Evolutionary conservation across 2,329 filamentous ascomycete genomes (phyloP).

Genomic region (Achaetomium macrosporum): DNA sequence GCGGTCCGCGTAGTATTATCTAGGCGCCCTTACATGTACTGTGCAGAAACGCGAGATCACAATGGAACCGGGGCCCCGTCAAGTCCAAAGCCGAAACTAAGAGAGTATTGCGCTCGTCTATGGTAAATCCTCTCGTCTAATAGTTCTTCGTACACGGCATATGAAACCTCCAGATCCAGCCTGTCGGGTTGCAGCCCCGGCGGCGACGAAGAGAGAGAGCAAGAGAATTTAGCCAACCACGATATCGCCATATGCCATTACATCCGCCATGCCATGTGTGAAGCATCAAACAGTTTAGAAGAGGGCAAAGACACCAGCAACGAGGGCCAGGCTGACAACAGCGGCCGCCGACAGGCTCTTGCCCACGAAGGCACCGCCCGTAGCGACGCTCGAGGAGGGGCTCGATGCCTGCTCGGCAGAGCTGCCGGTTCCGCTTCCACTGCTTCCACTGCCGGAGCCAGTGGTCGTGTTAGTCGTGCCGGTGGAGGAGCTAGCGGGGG

Average conservation of each 20-base stretch:
- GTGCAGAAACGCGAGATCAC: neutral
- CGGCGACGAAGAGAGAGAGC: constrained; percentile 1
- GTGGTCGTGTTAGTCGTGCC: neutral
- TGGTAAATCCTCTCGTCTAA: constrained; percentile 7
- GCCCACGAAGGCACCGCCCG: constrained; percentile 9
- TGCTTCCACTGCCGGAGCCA: constrained; percentile 12
- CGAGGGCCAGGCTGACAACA: constrained; percentile 20
- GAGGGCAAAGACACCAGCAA: constrained; percentile 23
- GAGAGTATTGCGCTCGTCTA: neutral
- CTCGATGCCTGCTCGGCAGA: neutral
- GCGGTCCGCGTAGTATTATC: too few species aligned
- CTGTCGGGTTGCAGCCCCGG: constrained; percentile 10
- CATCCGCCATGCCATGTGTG: neutral
- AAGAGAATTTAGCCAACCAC: constrained; percentile 1
- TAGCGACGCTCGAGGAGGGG: neutral
- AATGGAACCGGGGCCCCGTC: too few species aligned
- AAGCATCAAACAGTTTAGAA: constrained; percentile 16
- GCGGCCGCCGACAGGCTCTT: constrained; percentile 18
- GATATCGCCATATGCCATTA: neutral
- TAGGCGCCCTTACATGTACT: neutral
- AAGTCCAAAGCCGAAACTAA: neutral
- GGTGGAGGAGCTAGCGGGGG: constrained; percentile 19
- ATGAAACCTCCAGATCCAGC: constrained; percentile 11
- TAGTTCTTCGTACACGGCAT: neutral
- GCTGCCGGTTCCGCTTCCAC: constrained; percentile 17